Evolutionary conservation across 2,329 filamentous ascomycete genomes (phyloP), one percentile per base, ranked within the genome.

Genomic region (Pseudogymnoascus pannorum): DNA sequence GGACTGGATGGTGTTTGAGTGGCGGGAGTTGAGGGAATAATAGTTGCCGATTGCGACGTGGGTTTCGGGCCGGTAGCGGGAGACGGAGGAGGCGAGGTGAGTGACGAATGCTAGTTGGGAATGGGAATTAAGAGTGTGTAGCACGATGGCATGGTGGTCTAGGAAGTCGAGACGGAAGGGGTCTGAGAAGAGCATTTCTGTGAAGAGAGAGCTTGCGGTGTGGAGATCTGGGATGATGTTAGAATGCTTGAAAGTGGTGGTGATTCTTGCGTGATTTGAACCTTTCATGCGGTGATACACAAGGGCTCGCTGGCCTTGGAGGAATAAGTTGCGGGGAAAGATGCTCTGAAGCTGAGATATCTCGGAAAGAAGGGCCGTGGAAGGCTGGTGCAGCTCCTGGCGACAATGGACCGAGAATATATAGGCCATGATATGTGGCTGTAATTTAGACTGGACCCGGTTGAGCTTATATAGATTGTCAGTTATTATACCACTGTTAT

Each of bases 1-100:
- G 73, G 73, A 0, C 68, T 81, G 1, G 77, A 82, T 67, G 78
- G 81, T 0, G 79, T 85, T 22, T 84, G 87, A 66, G 78, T 88
- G 42, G 5, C 22, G 20, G 3, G 12, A n/a, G 14, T 14, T 16
- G 14, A 26, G 22, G 20, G 22, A 48, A 14, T 48, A 48, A 22
- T 48, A 48, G 22, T 26, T 48, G 2, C 42, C 42, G 0, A 26
- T 4, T 26, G 42, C 42, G 14, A n/a, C 2, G 14, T 14, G 14
- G 14, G 42, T 48, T 48, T 48, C 14, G 14, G 42, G 42, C 22
- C 42, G 42, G 42, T 48, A 9, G 42, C 22, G 42, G 7, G 22
- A 16, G 14, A 16, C 9, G 6, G 42, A 26, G 22, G 22, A 3
- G 12, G 6, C 2, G 42, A 48, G 42, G 42, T 48, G 42, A 14